phyloP scores from a whole-genome alignment of 768 basidiomycete genomes.

The Rhodotorula kratochvilovae region DNA sequence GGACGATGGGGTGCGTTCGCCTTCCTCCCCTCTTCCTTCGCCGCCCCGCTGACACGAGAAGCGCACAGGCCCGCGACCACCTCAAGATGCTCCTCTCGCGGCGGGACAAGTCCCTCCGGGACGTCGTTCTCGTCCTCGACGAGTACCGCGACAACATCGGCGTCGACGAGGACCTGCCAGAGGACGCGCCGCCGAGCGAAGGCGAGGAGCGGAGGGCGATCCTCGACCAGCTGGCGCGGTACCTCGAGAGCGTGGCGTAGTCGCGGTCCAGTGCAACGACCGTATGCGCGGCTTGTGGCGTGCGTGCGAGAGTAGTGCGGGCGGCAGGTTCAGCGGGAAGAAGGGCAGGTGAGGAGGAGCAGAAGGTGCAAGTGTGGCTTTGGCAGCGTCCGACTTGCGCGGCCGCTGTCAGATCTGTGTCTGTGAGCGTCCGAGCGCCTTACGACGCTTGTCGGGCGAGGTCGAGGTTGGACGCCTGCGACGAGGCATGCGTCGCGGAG shows the following conservation, averaged over 20 bases:
- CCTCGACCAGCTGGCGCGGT: constrained; percentile 43
- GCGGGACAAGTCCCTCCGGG: constrained; percentile 63
- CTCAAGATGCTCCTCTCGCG: constrained; percentile 68
- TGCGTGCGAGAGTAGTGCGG: no score
- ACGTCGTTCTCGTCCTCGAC: constrained; percentile 66
- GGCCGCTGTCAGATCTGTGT: no score
- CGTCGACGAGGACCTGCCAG: constrained; percentile 48
- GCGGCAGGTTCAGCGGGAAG: no score
- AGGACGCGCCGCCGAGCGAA: constrained; percentile 56
- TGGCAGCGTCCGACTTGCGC: no score
- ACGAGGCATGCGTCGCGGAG: no score
- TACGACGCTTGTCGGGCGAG: no score
- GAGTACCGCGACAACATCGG: constrained; percentile 71
- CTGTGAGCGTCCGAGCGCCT: no score
- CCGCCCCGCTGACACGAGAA: background rate
- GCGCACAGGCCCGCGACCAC: constrained; percentile 68
- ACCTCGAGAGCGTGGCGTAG: constrained; percentile 33
- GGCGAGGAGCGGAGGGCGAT: constrained; percentile 54
- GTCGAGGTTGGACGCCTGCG: no score
- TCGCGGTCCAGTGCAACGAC: background rate
- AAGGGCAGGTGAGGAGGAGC: no score
- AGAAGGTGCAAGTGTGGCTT: no score
- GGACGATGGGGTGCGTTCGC: constrained; percentile 80
- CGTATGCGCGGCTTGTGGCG: no score
- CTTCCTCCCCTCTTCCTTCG: background rate